Conservation (phyloP, 2,329 filamentous ascomycete species). For the Pseudogymnoascus sp. region DNA sequence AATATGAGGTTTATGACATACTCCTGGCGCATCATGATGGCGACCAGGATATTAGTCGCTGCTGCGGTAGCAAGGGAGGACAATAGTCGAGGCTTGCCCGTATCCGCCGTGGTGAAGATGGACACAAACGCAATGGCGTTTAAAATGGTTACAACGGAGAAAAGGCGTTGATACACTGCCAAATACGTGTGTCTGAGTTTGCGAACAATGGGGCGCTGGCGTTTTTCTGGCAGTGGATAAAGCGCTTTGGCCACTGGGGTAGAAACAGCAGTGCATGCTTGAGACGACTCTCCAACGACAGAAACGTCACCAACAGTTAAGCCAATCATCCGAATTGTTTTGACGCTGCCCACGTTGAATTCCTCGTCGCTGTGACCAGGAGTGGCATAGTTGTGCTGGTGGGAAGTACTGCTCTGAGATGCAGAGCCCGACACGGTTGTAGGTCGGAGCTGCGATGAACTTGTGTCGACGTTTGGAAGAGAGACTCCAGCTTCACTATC, state of each 20-base stretch:
- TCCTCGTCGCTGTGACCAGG: neutral
- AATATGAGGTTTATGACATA: conserved; percentile 44
- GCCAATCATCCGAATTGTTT: neutral
- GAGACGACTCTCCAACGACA: neutral
- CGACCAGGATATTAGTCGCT: conserved; percentile 40
- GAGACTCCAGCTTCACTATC: neutral
- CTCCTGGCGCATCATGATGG: conserved; percentile 46
- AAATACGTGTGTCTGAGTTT: conserved; percentile 31
- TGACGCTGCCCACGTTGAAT: neutral
- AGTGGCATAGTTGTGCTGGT: neutral
- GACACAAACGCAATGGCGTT: conserved; percentile 40
- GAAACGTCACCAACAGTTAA: neutral
- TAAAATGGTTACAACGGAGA: conserved; percentile 42
- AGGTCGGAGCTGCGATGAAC: neutral
- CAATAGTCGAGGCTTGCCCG: neutral
- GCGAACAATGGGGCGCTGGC: conserved; percentile 12
- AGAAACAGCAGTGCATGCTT: neutral
- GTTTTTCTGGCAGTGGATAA: neutral
- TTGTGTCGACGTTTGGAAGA: neutral
- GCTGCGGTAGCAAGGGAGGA: conserved; percentile 23
- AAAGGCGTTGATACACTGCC: conserved; percentile 48
- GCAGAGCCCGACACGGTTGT: neutral
- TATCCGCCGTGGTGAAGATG: conserved; percentile 20
- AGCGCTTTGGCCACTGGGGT: neutral
- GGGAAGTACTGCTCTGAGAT: neutral